Evolutionary conservation across 176 grass and related monocot species (phyloP).

Genomic region (Eragrostis nindensis): DNA sequence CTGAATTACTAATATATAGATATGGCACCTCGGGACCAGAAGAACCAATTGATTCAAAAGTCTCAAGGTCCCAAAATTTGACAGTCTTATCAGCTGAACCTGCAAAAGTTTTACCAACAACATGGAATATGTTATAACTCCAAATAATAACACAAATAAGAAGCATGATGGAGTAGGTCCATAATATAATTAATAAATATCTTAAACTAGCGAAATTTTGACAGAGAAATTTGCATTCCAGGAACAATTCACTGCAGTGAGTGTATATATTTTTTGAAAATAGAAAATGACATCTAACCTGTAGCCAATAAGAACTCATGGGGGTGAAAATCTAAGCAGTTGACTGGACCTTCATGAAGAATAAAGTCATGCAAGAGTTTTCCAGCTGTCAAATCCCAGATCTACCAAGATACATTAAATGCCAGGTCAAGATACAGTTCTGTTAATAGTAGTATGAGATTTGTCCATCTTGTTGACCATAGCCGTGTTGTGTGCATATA

Average conservation of each 20-base stretch:
- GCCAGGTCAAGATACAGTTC: background rate
- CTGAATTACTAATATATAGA: constrained; percentile 33
- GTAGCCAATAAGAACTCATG: constrained; percentile 84
- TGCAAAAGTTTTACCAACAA: constrained; percentile 48
- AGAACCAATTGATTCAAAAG: constrained; percentile 92
- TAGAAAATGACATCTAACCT: constrained; percentile 57
- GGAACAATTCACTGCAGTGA: background rate
- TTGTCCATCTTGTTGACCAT: constrained; percentile 26
- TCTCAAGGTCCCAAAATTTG: constrained; percentile 98
- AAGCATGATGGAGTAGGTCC: background rate
- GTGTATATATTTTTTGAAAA: constrained; percentile 9
- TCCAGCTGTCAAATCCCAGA: constrained; percentile 97
- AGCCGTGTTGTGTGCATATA: constrained; percentile 4
- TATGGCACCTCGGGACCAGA: constrained; percentile 76
- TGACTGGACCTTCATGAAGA: constrained; percentile 80
- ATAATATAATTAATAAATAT: background rate
- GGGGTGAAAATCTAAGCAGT: constrained; percentile 93
- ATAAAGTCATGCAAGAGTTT: constrained; percentile 85
- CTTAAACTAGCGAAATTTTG: background rate
- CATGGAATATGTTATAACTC: constrained; percentile 32
- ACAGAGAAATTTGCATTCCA: background rate
- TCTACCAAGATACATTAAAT: constrained; percentile 48
- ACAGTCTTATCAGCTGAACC: constrained; percentile 87
- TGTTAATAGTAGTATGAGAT: constrained; percentile 1
- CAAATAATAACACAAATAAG: constrained; percentile 27